phyloP scores from a whole-genome alignment of 2,329 filamentous ascomycete species.

The Hypoxylon sp. region DNA sequence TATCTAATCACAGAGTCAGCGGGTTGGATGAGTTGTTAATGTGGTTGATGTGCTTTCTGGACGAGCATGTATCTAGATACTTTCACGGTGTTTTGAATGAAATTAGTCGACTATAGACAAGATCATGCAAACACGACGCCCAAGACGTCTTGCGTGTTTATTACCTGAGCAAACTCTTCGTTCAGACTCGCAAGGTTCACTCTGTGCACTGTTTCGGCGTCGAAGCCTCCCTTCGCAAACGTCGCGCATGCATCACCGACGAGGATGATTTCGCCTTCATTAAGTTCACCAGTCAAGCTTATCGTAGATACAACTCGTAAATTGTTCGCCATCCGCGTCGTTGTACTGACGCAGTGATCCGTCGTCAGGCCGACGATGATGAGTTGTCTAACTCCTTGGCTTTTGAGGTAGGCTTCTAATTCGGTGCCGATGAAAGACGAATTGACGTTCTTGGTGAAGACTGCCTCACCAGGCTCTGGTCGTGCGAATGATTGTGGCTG shows the following conservation, averaged over 20 bases:
- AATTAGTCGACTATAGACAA: constrained; percentile 10
- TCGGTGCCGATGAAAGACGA: constrained; percentile 63
- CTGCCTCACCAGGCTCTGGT: constrained; percentile 55
- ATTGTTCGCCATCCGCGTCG: constrained; percentile 64
- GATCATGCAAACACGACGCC: constrained; percentile 16
- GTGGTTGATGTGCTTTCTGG: not conserved
- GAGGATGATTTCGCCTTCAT: constrained; percentile 57
- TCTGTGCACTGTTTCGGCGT: constrained; percentile 62
- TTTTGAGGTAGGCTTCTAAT: constrained; percentile 57
- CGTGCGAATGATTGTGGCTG: constrained; percentile 42
- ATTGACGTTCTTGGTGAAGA: constrained; percentile 63
- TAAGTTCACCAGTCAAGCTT: constrained; percentile 48
- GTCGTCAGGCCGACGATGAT: constrained; percentile 62
- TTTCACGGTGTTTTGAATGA: not conserved
- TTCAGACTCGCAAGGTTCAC: constrained; percentile 62
- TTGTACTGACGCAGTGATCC: constrained; percentile 66
- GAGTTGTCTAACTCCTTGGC: constrained; percentile 56
- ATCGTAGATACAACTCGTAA: constrained; percentile 56
- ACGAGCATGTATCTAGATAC: constrained; percentile 15
- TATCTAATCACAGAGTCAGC: not conserved
- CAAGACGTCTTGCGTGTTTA: constrained; percentile 56
- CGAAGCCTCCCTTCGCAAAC: constrained; percentile 59
- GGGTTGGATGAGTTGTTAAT: constrained; percentile 1
- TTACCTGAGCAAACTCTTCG: constrained; percentile 62
- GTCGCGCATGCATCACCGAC: constrained; percentile 64